phyloP scores from a whole-genome alignment of 208 protist genomes.

The Acanthamoeba royreba region DNA sequence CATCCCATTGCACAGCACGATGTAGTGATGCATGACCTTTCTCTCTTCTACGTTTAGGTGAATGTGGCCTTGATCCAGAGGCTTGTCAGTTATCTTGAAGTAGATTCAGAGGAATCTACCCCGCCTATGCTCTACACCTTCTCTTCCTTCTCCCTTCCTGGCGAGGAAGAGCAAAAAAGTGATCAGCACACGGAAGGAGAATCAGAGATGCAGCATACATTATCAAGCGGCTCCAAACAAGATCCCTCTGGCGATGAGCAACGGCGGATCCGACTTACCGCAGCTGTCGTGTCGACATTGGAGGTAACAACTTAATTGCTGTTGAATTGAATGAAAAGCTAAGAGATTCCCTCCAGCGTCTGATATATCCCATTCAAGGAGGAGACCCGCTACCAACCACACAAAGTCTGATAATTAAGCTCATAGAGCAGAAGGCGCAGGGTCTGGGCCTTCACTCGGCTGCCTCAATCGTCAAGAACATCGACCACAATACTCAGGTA shows the following conservation, averaged over 20 bases:
- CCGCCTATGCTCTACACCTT: not conserved
- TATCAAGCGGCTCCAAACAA: not conserved
- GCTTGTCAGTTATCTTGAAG: not conserved
- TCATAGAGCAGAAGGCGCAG: not conserved
- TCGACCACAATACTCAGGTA: slow-evolving; percentile 41
- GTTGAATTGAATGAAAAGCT: not conserved
- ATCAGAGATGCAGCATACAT: not conserved
- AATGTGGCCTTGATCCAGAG: not conserved
- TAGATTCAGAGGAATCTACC: not conserved
- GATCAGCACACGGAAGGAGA: not conserved
- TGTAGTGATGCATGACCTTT: not conserved
- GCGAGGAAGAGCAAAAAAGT: not conserved
- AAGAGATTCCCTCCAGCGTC: not conserved
- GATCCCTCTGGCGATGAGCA: not conserved
- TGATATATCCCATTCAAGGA: not conserved
- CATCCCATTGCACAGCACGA: not conserved
- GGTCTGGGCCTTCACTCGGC: not conserved
- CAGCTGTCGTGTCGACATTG: not conserved
- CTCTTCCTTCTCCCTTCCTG: not conserved
- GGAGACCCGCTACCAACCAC: not conserved
- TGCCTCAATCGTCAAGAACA: not conserved
- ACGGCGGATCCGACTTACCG: not conserved
- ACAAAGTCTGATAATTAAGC: slow-evolving; percentile 1
- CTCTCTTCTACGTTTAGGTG: not conserved
- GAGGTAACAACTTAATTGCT: not conserved